These are phyloP conservation scores for Chrysoporthe deuterocubensis DNA, from an alignment of 2,329 filamentous ascomycete species.

Conservation along the genomic window DNA sequence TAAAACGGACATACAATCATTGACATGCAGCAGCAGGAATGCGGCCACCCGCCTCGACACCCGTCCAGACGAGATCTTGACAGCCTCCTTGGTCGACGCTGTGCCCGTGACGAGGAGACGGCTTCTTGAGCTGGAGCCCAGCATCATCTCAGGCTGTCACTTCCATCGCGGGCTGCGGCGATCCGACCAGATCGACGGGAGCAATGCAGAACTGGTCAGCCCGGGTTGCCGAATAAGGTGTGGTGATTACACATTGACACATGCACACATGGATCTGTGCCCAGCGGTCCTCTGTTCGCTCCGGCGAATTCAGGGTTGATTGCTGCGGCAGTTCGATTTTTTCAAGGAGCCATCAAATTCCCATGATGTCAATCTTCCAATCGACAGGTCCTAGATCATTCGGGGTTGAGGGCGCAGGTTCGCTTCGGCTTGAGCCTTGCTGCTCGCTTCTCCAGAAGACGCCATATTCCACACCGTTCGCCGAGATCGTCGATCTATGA, in stretches of 20 bases:
- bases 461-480: slow-evolving; percentile 90
- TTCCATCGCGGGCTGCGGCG: slow-evolving; percentile 22
- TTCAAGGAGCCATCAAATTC: slow-evolving; percentile 76
- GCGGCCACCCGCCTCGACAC: slow-evolving; percentile 11
- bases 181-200: background rate
- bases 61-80: background rate
- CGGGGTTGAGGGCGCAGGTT: slow-evolving; percentile 66
- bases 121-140: background rate
- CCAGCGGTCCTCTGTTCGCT: slow-evolving; percentile 72
- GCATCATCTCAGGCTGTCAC: slow-evolving; percentile 21
- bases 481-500: slow-evolving; percentile 90
- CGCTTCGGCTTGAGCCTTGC: slow-evolving; percentile 72
- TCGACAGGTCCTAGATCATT: slow-evolving; percentile 94
- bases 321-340: slow-evolving; percentile 85
- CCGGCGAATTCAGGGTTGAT: slow-evolving; percentile 72
- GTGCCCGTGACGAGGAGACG: slow-evolving; percentile 27
- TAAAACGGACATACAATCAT: slow-evolving; percentile 64
- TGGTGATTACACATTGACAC: background rate
- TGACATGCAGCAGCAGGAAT: slow-evolving; percentile 12
- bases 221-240: background rate
- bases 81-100: background rate
- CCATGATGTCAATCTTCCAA: slow-evolving; percentile 86
- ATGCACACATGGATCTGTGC: slow-evolving; percentile 73
- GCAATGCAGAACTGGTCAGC: background rate
- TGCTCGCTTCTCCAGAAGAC: slow-evolving; percentile 60